A percentile compares a stretch with the other conserved stretches of the same genome.
These are phyloP conservation scores for Podospora comata DNA, from an alignment of 495 filamentous ascomycete species.

Conservation along the genomic window DNA sequence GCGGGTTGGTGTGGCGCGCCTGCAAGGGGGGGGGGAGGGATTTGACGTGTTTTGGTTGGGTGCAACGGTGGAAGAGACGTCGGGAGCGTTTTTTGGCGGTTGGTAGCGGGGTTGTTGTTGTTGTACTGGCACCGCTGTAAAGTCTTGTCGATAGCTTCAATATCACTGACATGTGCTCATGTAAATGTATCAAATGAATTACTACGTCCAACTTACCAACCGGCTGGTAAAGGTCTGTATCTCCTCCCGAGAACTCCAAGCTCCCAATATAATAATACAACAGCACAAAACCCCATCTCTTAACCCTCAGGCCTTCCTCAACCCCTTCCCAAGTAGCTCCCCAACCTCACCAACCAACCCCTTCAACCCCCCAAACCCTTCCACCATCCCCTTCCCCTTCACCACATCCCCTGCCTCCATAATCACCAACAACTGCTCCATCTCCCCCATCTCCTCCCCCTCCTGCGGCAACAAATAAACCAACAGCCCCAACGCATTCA, in stretches of 20 bases:
- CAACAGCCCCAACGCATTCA: slow-evolving; percentile 69
- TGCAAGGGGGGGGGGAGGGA: not conserved
- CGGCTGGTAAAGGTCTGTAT: too few relatives aligned
- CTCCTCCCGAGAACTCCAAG: too few relatives aligned
- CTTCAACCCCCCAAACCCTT: slow-evolving; percentile 52
- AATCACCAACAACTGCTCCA: slow-evolving; percentile 69
- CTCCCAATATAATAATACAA: not conserved
- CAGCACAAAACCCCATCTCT: not conserved
- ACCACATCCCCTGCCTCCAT: slow-evolving; percentile 66
- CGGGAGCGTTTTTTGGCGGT: too few relatives aligned
- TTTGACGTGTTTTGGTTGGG: not conserved
- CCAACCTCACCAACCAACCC: slow-evolving; percentile 56
- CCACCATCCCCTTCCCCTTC: slow-evolving; percentile 54
- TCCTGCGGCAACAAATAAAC: slow-evolving; percentile 65
- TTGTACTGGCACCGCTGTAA: not conserved
- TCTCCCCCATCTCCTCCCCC: slow-evolving; percentile 46
- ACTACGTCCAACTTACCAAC: too few relatives aligned
- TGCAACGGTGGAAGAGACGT: not conserved
- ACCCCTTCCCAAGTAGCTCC: slow-evolving; percentile 39
- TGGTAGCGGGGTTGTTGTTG: too few relatives aligned
- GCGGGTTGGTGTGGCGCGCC: not conserved
- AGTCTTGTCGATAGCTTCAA: not conserved
- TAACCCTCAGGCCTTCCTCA: slow-evolving; percentile 25
- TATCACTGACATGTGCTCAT: not conserved
- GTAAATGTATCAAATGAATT: too few relatives aligned